A percentile compares a stretch with the other conserved stretches of the same genome.
phyloP scores from a whole-genome alignment of 2,329 filamentous ascomycete genomes.

The Botrytis sinoallii region DNA sequence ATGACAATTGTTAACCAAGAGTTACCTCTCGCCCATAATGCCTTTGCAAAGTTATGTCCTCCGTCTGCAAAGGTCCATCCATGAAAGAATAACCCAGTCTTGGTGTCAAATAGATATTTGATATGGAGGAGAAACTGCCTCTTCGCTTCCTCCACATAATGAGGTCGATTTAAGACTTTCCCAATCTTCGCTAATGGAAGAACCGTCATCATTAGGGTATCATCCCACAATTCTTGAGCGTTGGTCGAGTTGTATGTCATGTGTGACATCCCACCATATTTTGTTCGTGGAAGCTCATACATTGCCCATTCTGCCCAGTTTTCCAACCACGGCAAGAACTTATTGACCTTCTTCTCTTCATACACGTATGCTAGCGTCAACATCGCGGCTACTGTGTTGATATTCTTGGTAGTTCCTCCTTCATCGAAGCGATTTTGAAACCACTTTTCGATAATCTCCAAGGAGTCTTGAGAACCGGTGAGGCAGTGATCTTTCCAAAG shows the following conservation, averaged over 20 bases:
- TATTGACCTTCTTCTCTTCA: conserved; percentile 65
- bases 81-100: conserved; percentile 74
- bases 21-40: conserved; percentile 60
- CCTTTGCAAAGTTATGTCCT: conserved; percentile 59
- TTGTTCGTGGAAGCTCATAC: conserved; percentile 69
- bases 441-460: conserved; percentile 70
- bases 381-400: conserved; percentile 77
- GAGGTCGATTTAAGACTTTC: conserved; percentile 62
- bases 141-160: conserved; percentile 76
- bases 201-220: conserved; percentile 86
- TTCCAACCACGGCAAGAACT: conserved; percentile 74
- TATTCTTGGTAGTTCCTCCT: conserved; percentile 69
- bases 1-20: conserved; percentile 81
- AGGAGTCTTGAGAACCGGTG: conserved; percentile 57
- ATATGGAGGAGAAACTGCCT: conserved; percentile 74
- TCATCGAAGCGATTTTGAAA: conserved; percentile 58
- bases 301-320: conserved; percentile 81
- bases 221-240: conserved; percentile 76
- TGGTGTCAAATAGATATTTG: conserved; percentile 72
- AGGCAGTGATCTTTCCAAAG: conserved; percentile 79
- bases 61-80: conserved; percentile 74
- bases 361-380: conserved; percentile 75
- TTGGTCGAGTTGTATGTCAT: conserved; percentile 58
- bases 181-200: conserved; percentile 72
- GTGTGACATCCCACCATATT: conserved; percentile 52